Evolutionary conservation across 257 asterid species (phyloP).

Genomic region (Nicotiana tomentosiformis): DNA sequence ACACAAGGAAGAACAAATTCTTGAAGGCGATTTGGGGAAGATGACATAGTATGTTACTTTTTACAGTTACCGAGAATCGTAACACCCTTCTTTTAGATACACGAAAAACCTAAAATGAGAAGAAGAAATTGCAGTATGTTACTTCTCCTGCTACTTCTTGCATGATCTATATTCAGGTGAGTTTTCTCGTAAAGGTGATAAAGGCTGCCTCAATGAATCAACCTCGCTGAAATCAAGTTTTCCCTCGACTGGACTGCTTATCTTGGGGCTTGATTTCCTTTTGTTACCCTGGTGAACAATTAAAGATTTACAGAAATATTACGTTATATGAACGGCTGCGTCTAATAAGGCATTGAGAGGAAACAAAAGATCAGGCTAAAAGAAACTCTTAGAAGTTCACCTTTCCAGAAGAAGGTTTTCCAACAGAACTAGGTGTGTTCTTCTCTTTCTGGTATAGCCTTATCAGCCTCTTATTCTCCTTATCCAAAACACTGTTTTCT

Average conservation of each 20-base stretch:
- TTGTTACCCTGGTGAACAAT: constrained; percentile 48
- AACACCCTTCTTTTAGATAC: not conserved
- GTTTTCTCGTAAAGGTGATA: constrained; percentile 62
- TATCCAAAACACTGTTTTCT: constrained; percentile 7
- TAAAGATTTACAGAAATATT: not conserved
- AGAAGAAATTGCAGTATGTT: not conserved
- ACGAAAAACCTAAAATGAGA: not conserved
- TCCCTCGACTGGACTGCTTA: constrained; percentile 51
- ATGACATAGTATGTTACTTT: not conserved
- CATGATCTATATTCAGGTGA: constrained; percentile 55
- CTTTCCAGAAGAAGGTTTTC: constrained; percentile 4
- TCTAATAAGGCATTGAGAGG: not conserved
- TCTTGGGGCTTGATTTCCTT: constrained; percentile 61
- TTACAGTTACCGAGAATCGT: constrained; percentile 2
- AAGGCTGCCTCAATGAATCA: constrained; percentile 57
- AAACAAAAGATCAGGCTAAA: not conserved
- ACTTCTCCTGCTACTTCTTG: constrained; percentile 34
- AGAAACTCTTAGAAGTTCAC: not conserved
- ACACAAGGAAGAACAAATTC: not conserved
- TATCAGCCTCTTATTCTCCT: constrained; percentile 12
- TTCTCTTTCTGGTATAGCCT: constrained; percentile 15
- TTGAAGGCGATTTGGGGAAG: not conserved
- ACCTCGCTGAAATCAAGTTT: constrained; percentile 42
- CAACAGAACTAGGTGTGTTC: constrained; percentile 8
- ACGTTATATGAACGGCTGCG: not conserved